Conservation (phyloP, 495 filamentous ascomycete genomes). For the Hyaloscypha finlandica region DNA sequence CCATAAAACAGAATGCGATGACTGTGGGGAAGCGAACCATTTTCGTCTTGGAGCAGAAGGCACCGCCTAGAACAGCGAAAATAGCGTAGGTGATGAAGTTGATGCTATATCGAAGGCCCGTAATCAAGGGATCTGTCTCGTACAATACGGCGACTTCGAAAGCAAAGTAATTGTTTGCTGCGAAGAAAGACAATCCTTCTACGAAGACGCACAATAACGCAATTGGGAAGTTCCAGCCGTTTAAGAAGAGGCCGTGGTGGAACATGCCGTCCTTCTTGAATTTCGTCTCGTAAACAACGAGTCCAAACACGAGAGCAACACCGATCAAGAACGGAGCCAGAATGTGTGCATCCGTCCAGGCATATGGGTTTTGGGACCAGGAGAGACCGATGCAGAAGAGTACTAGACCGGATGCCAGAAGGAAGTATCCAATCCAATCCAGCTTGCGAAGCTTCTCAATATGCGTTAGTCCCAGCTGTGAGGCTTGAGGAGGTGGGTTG, state of each 20-base stretch:
- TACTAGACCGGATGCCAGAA: slow-evolving; percentile 34
- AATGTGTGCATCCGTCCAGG: slow-evolving; percentile 37
- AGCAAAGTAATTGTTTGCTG: slow-evolving; percentile 40
- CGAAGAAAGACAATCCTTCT: slow-evolving; percentile 41
- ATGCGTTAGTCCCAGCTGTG: not conserved
- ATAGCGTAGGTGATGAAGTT: slow-evolving; percentile 29
- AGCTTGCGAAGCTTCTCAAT: slow-evolving; percentile 36
- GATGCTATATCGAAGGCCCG: slow-evolving; percentile 32
- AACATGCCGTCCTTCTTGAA: slow-evolving; percentile 42
- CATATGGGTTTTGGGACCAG: slow-evolving; percentile 41
- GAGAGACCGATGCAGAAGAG: slow-evolving; percentile 39
- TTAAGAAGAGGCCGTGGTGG: slow-evolving; percentile 39
- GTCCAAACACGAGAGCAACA: slow-evolving; percentile 19
- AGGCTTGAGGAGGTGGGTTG: not conserved
- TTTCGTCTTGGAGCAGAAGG: no score
- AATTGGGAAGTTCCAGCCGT: slow-evolving; percentile 37
- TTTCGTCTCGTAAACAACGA: slow-evolving; percentile 34
- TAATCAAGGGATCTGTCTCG: slow-evolving; percentile 33
- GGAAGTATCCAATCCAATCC: slow-evolving; percentile 41
- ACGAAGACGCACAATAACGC: slow-evolving; percentile 33
- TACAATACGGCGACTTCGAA: slow-evolving; percentile 35
- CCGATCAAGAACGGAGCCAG: slow-evolving; percentile 38
- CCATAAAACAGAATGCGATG: no score
- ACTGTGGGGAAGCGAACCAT: no score
- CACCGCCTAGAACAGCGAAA: slow-evolving; percentile 9